Evolutionary conservation across 257 asterid genomes (phyloP).

Genomic region (Penstemon newberryi): DNA sequence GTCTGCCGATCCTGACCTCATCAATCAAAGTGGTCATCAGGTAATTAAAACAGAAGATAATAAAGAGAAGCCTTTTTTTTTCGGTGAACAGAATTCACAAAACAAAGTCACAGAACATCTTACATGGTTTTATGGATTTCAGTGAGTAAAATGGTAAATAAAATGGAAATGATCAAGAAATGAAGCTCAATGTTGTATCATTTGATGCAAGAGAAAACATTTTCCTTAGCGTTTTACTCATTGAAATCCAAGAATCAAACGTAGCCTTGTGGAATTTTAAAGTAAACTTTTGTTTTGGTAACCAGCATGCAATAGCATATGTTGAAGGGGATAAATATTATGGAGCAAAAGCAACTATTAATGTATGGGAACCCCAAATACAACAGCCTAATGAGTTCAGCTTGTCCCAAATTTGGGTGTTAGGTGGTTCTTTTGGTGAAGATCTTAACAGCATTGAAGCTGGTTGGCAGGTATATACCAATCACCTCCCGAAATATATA

Average conservation of each 20-base stretch:
- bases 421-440: slow-evolving; percentile 85
- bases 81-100: slow-evolving; percentile 13
- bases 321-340: slow-evolving; percentile 76
- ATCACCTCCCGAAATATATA: background rate
- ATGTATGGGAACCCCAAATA: slow-evolving; percentile 86
- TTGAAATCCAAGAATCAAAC: background rate
- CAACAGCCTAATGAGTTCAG: slow-evolving; percentile 87
- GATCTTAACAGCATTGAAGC: slow-evolving; percentile 94
- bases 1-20: slow-evolving; percentile 72
- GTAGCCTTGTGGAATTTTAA: background rate
- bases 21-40: slow-evolving; percentile 83
- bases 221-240: slow-evolving; percentile 16
- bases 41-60: slow-evolving; percentile 33
- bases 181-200: no score
- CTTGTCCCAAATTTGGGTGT: slow-evolving; percentile 82
- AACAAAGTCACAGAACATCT: background rate
- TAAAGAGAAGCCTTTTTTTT: slow-evolving; percentile 4
- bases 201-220: no score
- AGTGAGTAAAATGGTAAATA: no score
- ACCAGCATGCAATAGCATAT: slow-evolving; percentile 85
- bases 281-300: slow-evolving; percentile 8
- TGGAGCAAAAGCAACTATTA: slow-evolving; percentile 81
- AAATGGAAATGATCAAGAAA: no score
- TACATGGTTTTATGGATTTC: no score
- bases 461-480: slow-evolving; percentile 81